Evolutionary conservation across 495 filamentous ascomycete species (phyloP), one percentile per base, ranked within the genome.

Genomic region (Saxispiralis lemnorum): DNA sequence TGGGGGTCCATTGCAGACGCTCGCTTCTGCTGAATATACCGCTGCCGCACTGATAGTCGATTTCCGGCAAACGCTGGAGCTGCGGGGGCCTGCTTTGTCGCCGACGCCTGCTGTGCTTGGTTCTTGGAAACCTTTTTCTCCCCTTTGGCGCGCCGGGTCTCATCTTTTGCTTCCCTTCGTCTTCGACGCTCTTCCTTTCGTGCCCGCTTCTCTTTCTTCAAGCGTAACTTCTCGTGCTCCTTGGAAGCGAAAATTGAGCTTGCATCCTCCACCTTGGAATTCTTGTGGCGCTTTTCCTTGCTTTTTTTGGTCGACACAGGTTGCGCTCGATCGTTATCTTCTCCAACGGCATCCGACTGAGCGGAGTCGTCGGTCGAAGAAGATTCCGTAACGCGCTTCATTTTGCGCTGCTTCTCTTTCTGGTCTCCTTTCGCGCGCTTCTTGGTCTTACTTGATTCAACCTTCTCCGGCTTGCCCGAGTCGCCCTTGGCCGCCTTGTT

Each of bases 21-120:
- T 55, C 70, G 76, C 63, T 92, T 92, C 51, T 83, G 79, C 32
- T 73, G 76, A 53, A 88, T 87, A 53, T 81, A 77, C 37, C 79
- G 67, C 40, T 73, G 66, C 49, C 83, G 66, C 40, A 80, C 71
- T 35, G 73, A 63, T 54, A 80, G 76, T 40, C 79, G 12, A 31
- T 28, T 36, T 34, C 24, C 24, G 9, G 24, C 24, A 28, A 28
- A 28, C 4, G 24, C 4, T 28, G 24, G 24, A 5, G 36, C 17
- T 2, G 14, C 44, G 2, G 7, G 24, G 1, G 45, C 12, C 9
- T 38, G 31, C 12, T 19, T 39, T n/a, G 34, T 7, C 4, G 21
- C 6, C 14, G 16, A 4, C 14, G 17, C 7, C 32, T 39, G 14
- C 7, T 17, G 14, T 11, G 46, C 40, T 28, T 28, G 4, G 5